Conservation (phyloP, 805 yeast species). For the Sporopachydermia lactativora region DNA sequence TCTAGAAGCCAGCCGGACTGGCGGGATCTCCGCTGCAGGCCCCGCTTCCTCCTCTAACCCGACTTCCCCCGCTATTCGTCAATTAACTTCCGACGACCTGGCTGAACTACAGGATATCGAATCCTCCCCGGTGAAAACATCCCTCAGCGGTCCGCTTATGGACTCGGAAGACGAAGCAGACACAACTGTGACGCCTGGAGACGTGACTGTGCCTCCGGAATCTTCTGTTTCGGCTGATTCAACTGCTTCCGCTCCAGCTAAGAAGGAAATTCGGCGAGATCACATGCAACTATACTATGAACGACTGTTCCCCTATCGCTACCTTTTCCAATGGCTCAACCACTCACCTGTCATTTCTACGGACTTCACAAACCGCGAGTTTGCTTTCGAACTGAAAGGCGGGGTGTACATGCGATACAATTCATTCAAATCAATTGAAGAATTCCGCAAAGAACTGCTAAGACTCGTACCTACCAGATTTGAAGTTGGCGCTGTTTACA, state of each 20-base stretch:
- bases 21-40: slow-evolving; percentile 5
- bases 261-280: slow-evolving; percentile 4
- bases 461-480: slow-evolving; percentile 75
- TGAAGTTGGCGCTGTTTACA: slow-evolving; percentile 88
- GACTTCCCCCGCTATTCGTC: slow-evolving; percentile 16
- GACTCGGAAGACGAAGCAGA: background rate
- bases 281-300: slow-evolving; percentile 67
- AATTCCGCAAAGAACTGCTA: slow-evolving; percentile 66
- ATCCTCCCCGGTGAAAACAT: slow-evolving; percentile 1
- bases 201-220: slow-evolving; percentile 7
- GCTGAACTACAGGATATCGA: background rate
- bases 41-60: slow-evolving; percentile 12
- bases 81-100: slow-evolving; percentile 7
- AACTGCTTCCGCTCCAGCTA: background rate
- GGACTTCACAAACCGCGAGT: slow-evolving; percentile 81
- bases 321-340: slow-evolving; percentile 77
- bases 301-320: slow-evolving; percentile 58
- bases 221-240: slow-evolving; percentile 28
- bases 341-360: slow-evolving; percentile 65
- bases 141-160: background rate
- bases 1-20: slow-evolving; percentile 4
- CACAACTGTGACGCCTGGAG: background rate
- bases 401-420: slow-evolving; percentile 88
- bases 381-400: slow-evolving; percentile 78
- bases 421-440: slow-evolving; percentile 51